Percentiles rank a stretch among this genome's conserved stretches.
Conservation (phyloP, 163 green algal species). For the Prototheca wickerhamii region DNA sequence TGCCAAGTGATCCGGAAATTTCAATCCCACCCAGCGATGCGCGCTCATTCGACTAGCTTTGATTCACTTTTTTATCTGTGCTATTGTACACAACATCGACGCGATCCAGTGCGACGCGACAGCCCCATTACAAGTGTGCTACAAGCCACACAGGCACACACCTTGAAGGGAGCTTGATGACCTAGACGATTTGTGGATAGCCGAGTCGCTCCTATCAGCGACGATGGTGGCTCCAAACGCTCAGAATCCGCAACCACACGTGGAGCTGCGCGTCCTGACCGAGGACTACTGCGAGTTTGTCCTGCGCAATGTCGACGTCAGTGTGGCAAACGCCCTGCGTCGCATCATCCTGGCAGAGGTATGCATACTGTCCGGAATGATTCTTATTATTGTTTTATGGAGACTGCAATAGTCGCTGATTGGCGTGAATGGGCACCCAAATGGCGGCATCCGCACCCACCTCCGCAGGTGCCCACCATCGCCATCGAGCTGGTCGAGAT, state of each 20-base stretch:
- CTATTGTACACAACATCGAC: too few species aligned
- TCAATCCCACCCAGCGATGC: too few species aligned
- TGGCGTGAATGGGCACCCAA: neutral
- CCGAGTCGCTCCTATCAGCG: too few species aligned
- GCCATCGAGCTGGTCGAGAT: constrained; percentile 98
- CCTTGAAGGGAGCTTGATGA: too few species aligned
- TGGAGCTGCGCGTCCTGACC: constrained; percentile 3
- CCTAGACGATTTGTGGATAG: too few species aligned
- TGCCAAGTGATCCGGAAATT: too few species aligned
- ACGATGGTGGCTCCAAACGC: constrained; percentile 4
- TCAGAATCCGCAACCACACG: neutral
- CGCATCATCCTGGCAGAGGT: constrained; percentile 87
- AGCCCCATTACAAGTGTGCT: too few species aligned
- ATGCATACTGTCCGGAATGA: neutral
- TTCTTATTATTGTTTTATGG: neutral
- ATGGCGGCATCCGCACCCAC: neutral
- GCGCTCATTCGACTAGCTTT: too few species aligned
- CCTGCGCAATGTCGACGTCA: constrained; percentile 74
- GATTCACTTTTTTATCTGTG: too few species aligned
- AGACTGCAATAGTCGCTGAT: too few species aligned
- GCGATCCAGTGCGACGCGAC: too few species aligned
- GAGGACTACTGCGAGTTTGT: constrained; percentile 74
- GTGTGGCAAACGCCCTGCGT: constrained; percentile 87
- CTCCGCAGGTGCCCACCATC: constrained; percentile 80
- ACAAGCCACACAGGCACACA: too few species aligned